These are phyloP conservation scores for Irpex sp. DNA, from an alignment of 1,284 basidiomycete genomes.

Conservation along the genomic window DNA sequence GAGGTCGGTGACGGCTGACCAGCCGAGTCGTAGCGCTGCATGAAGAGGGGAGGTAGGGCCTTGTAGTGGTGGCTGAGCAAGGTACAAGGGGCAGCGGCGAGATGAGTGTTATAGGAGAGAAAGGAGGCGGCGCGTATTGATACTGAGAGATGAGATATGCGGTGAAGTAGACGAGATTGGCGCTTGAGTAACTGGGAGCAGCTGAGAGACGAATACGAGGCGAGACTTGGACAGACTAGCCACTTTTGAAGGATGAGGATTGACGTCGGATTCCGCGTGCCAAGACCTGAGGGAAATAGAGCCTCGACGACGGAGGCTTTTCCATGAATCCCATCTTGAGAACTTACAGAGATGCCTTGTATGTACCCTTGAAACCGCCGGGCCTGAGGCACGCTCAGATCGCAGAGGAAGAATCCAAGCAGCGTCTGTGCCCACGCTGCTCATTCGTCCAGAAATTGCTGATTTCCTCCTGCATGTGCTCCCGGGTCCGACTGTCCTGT, in stretches of 20 bases:
- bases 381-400: conserved; percentile 7
- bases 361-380: conserved; percentile 20
- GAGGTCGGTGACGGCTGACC: conserved; percentile 15
- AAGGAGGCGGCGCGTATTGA: conserved; percentile 9
- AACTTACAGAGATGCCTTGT: conserved; percentile 11
- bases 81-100: background rate
- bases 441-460: conserved; percentile 16
- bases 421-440: conserved; percentile 13
- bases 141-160: conserved; percentile 10
- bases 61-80: background rate
- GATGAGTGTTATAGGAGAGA: background rate
- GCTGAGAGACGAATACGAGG: conserved; percentile 2
- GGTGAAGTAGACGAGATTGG: conserved; percentile 7
- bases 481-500: conserved; percentile 26
- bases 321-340: conserved; percentile 9
- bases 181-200: conserved; percentile 3
- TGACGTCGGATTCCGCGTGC: conserved; percentile 10
- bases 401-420: conserved; percentile 2
- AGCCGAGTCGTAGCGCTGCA: conserved; percentile 23
- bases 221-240: background rate
- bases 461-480: conserved; percentile 15
- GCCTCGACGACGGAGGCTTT: conserved; percentile 15
- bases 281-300: conserved; percentile 16
- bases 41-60: conserved; percentile 8
- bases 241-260: conserved; percentile 15